These are phyloP conservation scores for Peronospora farinosa DNA, from an alignment of 352 stramenopile species.

Conservation along the genomic window DNA sequence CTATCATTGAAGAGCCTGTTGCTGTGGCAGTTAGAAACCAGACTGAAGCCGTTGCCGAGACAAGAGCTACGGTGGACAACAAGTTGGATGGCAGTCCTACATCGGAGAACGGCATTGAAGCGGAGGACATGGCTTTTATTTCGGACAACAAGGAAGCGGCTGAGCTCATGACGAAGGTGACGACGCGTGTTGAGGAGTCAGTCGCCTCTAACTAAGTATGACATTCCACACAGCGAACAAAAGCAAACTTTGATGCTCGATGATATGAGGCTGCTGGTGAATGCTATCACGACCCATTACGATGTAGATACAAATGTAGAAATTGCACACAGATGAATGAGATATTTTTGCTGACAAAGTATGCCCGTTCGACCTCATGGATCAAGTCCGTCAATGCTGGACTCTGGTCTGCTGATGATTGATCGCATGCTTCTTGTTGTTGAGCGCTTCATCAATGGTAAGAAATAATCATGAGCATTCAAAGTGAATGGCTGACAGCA, in stretches of 20 bases:
- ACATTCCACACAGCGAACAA: constrained; percentile 11
- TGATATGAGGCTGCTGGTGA: constrained; percentile 3
- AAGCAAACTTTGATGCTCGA: constrained; percentile 15
- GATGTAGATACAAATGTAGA: constrained; percentile 20
- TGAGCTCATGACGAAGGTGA: constrained; percentile 13
- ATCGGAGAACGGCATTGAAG: constrained; percentile 23
- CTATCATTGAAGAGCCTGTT: constrained; percentile 2
- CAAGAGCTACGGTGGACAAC: constrained; percentile 3
- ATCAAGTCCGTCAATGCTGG: no score
- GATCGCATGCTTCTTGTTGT: no score
- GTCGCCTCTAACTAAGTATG: constrained; percentile 27
- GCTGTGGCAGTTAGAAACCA: constrained; percentile 6
- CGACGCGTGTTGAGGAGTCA: constrained; percentile 7
- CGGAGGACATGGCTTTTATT: constrained; percentile 15
- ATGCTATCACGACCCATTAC: constrained; percentile 7
- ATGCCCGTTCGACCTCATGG: background rate
- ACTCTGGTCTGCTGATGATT: no score
- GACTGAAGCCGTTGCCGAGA: constrained; percentile 9
- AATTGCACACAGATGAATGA: constrained; percentile 24
- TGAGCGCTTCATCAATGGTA: no score
- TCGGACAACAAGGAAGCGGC: constrained; percentile 20
- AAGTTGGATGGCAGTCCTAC: constrained; percentile 27
- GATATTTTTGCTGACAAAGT: background rate
- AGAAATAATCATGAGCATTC: no score
- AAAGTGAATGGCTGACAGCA: no score